A percentile compares a stretch with the other conserved stretches of the same genome.
Evolutionary conservation across 2,329 filamentous ascomycete species (phyloP).

Genomic region (Geosmithia flava): DNA sequence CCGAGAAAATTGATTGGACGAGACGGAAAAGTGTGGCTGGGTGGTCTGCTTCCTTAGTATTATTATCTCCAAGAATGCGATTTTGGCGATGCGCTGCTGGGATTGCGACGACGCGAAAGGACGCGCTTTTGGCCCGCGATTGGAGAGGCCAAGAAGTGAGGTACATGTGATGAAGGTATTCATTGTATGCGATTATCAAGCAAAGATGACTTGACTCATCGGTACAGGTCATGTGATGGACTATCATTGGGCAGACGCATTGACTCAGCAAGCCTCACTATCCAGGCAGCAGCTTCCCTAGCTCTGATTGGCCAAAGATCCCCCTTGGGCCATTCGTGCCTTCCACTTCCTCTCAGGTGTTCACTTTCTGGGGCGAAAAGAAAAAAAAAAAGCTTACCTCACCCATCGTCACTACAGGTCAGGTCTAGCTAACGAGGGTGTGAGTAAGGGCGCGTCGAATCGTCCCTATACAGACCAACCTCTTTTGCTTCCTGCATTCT

Average conservation of each 20-base stretch:
- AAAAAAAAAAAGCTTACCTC: constrained; percentile 15
- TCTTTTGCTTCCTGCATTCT: background rate
- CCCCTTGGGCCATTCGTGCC: background rate
- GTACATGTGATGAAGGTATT: too few species aligned
- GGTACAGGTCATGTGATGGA: too few species aligned
- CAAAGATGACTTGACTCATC: too few species aligned
- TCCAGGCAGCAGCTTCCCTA: background rate
- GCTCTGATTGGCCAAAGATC: background rate
- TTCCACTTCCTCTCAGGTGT: background rate
- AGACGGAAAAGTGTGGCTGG: background rate
- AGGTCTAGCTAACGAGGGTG: constrained; percentile 1
- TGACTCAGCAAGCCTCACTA: too few species aligned
- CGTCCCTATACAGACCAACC: constrained; percentile 1
- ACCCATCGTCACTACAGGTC: constrained; percentile 1
- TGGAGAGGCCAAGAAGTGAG: too few species aligned
- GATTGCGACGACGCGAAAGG: background rate
- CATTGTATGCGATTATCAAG: too few species aligned
- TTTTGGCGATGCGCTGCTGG: background rate
- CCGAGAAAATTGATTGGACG: background rate
- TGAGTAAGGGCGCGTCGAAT: constrained; percentile 2
- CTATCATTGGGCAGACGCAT: too few species aligned
- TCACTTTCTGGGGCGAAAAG: background rate
- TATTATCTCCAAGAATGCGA: background rate
- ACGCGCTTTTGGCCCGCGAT: background rate
- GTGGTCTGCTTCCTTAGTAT: background rate